A percentile compares a stretch with the other conserved stretches of the same genome.
phyloP scores from a whole-genome alignment of 2,329 filamentous ascomycete species.

The Colletotrichum tamarilloi region DNA sequence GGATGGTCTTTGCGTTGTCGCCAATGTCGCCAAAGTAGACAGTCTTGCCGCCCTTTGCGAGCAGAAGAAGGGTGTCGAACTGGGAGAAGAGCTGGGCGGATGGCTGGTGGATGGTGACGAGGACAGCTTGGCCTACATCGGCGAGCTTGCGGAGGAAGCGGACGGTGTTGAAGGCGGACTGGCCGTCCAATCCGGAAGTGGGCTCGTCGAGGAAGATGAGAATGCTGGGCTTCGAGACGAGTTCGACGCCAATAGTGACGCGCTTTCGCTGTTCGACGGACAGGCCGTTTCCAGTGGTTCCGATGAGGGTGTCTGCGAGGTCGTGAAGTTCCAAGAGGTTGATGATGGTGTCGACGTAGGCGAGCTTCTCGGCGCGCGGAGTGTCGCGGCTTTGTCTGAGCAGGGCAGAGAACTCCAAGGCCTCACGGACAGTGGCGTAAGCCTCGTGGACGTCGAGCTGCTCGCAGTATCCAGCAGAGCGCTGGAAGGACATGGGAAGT shows the following conservation, averaged over 20 bases:
- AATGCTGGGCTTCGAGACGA: slow-evolving; percentile 70
- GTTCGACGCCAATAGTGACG: slow-evolving; percentile 70
- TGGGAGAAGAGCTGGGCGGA: slow-evolving; percentile 74
- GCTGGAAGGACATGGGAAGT: slow-evolving; percentile 79
- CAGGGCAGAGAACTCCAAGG: slow-evolving; percentile 78
- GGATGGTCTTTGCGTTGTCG: slow-evolving; percentile 63
- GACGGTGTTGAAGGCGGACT: slow-evolving; percentile 74
- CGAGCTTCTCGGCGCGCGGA: slow-evolving; percentile 74
- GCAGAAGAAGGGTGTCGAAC: slow-evolving; percentile 73
- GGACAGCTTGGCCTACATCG: slow-evolving; percentile 72
- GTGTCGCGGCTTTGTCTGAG: slow-evolving; percentile 77
- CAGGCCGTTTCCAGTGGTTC: slow-evolving; percentile 61
- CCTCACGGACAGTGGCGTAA: slow-evolving; percentile 80
- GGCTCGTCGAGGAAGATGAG: slow-evolving; percentile 73
- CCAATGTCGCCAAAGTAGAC: slow-evolving; percentile 77
- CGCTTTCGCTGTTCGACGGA: slow-evolving; percentile 65
- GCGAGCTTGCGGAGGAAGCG: slow-evolving; percentile 75
- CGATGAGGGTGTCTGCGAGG: slow-evolving; percentile 60
- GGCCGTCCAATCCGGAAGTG: slow-evolving; percentile 74
- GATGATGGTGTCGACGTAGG: slow-evolving; percentile 83
- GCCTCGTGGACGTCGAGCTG: slow-evolving; percentile 84
- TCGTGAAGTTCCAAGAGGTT: slow-evolving; percentile 66
- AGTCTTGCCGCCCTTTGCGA: slow-evolving; percentile 73
- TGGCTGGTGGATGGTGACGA: slow-evolving; percentile 79
- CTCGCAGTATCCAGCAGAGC: slow-evolving; percentile 83